Percentiles rank a stretch among this genome's conserved stretches.
Evolutionary conservation across 148 eudicot genomes (phyloP).

Genomic region (Rhododendron vialii): DNA sequence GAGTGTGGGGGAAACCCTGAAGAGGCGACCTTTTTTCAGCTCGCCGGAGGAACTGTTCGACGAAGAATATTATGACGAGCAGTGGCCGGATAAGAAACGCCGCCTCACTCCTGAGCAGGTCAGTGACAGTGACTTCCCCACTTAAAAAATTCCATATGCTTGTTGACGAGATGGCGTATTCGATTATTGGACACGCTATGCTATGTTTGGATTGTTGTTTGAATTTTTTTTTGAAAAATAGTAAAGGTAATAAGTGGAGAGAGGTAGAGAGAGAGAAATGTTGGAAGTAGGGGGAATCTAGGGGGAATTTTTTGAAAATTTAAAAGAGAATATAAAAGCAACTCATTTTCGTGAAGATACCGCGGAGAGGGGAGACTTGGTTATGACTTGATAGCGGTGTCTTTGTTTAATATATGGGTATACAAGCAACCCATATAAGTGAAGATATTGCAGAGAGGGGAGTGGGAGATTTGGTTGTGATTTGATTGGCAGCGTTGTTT

Average conservation of each 20-base stretch:
- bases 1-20: slow-evolving; percentile 50
- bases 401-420: neutral
- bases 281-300: too few species aligned
- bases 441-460: neutral
- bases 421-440: neutral
- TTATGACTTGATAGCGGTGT: neutral
- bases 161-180: slow-evolving; percentile 1
- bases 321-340: neutral
- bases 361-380: neutral
- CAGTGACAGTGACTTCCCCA: neutral
- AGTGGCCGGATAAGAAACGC: slow-evolving; percentile 71
- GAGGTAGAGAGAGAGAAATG: too few species aligned
- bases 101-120: slow-evolving; percentile 78
- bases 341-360: neutral
- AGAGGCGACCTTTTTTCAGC: slow-evolving; percentile 56
- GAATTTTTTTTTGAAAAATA: too few species aligned
- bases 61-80: slow-evolving; percentile 73
- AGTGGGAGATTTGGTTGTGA: neutral
- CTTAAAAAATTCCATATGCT: neutral
- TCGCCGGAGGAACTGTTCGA: slow-evolving; percentile 57
- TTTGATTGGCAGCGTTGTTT: neutral
- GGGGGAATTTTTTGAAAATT: too few species aligned
- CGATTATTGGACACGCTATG: neutral
- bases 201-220: too few species aligned
- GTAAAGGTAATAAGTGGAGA: too few species aligned